A percentile compares a stretch with the other conserved stretches of the same genome.
Conservation (phyloP, 116 monocot genomes). For the Phalaenopsis hybrid region DNA sequence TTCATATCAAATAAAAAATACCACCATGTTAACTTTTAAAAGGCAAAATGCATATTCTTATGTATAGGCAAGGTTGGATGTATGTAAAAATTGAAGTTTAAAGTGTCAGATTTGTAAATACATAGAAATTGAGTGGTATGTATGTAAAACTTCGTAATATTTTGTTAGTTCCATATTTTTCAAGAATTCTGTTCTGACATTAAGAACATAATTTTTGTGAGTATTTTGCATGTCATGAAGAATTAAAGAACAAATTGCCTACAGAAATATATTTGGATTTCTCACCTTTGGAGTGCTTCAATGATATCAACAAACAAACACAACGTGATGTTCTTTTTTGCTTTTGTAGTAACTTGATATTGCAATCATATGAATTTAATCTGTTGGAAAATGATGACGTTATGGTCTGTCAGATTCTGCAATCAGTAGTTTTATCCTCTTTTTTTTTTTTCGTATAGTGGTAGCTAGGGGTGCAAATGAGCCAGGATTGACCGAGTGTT, state of each 20-base stretch:
- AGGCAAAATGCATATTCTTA: too few species aligned
- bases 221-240: not conserved
- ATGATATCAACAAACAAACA: not conserved
- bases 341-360: not conserved
- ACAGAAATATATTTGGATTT: not conserved
- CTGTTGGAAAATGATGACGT: not conserved
- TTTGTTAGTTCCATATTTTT: too few species aligned
- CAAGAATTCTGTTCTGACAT: too few species aligned
- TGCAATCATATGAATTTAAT: not conserved
- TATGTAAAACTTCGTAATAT: too few species aligned
- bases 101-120: too few species aligned
- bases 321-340: not conserved
- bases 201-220: not conserved
- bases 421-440: not conserved
- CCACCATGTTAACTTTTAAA: too few species aligned
- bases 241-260: not conserved
- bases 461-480: too few species aligned
- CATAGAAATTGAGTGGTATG: too few species aligned
- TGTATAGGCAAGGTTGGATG: too few species aligned
- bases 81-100: too few species aligned
- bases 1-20: too few species aligned
- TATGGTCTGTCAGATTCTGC: not conserved
- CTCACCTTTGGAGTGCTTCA: not conserved
- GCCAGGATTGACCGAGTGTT: too few species aligned
- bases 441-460: not conserved